Conservation (phyloP, 331 rosid species). For the Erythrophleum ivorense region DNA sequence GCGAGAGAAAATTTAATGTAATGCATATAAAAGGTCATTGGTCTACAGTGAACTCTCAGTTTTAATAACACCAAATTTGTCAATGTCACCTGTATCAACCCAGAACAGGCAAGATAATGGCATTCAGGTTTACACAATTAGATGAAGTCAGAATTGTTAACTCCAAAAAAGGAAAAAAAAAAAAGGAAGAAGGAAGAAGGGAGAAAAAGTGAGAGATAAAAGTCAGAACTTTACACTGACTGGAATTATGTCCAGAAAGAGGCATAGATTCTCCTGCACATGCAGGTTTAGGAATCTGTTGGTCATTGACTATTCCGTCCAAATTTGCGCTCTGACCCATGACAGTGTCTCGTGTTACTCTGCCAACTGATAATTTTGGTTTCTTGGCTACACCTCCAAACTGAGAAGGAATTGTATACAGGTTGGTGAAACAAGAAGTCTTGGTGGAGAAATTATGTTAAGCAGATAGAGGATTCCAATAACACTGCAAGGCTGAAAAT, state of each 20-base stretch:
- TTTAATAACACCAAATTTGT: not conserved
- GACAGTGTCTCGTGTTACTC: conserved; percentile 38
- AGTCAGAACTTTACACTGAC: conserved; percentile 48
- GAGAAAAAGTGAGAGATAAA: not conserved
- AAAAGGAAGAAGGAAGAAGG: conserved; percentile 6
- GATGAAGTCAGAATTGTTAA: conserved; percentile 6
- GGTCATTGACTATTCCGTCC: conserved; percentile 45
- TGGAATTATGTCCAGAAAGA: conserved; percentile 27
- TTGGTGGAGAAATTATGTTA: conserved; percentile 7
- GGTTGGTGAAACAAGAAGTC: conserved; percentile 32
- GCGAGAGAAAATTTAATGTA: conserved; percentile 9
- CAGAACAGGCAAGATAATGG: not conserved
- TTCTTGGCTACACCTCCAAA: conserved; percentile 43
- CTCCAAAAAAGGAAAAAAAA: not conserved
- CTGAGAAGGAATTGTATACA: conserved; percentile 44
- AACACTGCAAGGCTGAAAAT: conserved; percentile 1
- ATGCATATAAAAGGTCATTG: not conserved
- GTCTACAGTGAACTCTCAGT: not conserved
- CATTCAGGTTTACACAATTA: not conserved
- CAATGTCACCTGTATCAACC: not conserved
- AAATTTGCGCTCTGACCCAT: conserved; percentile 41
- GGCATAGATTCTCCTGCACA: conserved; percentile 37
- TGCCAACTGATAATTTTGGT: too few relatives aligned
- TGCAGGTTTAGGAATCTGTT: conserved; percentile 38
- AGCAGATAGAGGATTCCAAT: not conserved